Conservation (phyloP, 2,329 filamentous ascomycete genomes). For the Fusarium brevicatenulatum region DNA sequence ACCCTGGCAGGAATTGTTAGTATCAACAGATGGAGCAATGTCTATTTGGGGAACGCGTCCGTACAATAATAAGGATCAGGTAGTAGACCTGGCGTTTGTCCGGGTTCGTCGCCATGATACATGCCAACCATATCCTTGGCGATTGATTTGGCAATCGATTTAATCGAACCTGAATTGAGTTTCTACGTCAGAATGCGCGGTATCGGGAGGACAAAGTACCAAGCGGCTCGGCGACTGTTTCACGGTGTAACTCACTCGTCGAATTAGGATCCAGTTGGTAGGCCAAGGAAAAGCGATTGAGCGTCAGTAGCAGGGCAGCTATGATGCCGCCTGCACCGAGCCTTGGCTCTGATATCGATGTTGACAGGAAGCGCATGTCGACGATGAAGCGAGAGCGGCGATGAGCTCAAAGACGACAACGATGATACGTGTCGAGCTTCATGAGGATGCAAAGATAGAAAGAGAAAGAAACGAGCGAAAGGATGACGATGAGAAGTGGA, state of each 20-base stretch:
- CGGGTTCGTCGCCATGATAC: constrained; percentile 60
- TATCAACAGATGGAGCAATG: not conserved
- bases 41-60: constrained; percentile 31
- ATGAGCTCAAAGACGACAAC: constrained; percentile 34
- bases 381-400: constrained; percentile 21
- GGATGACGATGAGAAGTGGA: constrained; percentile 16
- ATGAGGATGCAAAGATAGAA: constrained; percentile 23
- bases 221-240: not conserved
- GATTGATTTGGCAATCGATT: constrained; percentile 59
- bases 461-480: constrained; percentile 7
- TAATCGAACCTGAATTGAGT: constrained; percentile 58
- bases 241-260: constrained; percentile 44
- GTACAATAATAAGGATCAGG: constrained; percentile 66
- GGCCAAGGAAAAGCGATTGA: constrained; percentile 43
- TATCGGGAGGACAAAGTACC: not conserved
- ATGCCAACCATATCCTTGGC: constrained; percentile 60
- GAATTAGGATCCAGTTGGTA: constrained; percentile 53
- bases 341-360: constrained; percentile 15
- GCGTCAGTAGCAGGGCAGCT: constrained; percentile 40
- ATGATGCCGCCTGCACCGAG: constrained; percentile 34
- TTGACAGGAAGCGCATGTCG: constrained; percentile 36
- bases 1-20: constrained; percentile 57
- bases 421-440: constrained; percentile 23
- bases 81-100: constrained; percentile 61
- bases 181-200: constrained; percentile 1